phyloP scores from a whole-genome alignment of 225 moss, liverwort and hornwort genomes.

The Antitrichia curtipendula region DNA sequence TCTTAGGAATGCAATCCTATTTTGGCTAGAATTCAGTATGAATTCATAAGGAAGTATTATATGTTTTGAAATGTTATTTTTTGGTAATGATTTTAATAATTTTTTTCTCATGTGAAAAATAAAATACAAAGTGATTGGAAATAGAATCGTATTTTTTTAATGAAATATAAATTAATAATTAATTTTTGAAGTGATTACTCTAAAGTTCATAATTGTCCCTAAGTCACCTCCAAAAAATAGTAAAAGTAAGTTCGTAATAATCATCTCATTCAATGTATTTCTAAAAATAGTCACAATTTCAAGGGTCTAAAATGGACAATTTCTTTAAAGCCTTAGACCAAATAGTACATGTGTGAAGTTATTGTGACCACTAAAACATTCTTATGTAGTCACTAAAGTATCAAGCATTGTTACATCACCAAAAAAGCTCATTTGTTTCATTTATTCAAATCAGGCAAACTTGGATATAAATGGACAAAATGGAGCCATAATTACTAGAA shows the following conservation, averaged over 20 bases:
- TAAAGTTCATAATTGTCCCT: accelerated
- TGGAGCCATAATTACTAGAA: accelerated
- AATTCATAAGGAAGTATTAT: neutral
- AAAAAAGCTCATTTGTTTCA: neutral
- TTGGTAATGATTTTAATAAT: too few relatives aligned
- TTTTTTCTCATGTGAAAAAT: neutral
- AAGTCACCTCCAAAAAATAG: neutral
- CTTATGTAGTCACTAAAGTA: neutral
- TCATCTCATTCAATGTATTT: neutral
- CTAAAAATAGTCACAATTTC: neutral
- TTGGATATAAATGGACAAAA: neutral
- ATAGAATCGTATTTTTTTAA: neutral
- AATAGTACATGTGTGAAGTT: neutral
- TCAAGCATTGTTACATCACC: neutral
- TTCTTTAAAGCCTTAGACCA: neutral
- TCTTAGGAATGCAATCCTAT: neutral
- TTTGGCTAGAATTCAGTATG: neutral
- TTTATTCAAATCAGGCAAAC: neutral
- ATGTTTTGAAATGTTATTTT: too few relatives aligned
- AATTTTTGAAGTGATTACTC: accelerated
- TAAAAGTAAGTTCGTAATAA: neutral
- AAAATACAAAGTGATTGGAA: neutral
- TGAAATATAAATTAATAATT: neutral
- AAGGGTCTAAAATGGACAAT: neutral
- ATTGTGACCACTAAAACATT: neutral